Base-by-base conservation (phyloP, 1,284 basidiomycete genomes). In the Microbotryum saponariae region DNA sequence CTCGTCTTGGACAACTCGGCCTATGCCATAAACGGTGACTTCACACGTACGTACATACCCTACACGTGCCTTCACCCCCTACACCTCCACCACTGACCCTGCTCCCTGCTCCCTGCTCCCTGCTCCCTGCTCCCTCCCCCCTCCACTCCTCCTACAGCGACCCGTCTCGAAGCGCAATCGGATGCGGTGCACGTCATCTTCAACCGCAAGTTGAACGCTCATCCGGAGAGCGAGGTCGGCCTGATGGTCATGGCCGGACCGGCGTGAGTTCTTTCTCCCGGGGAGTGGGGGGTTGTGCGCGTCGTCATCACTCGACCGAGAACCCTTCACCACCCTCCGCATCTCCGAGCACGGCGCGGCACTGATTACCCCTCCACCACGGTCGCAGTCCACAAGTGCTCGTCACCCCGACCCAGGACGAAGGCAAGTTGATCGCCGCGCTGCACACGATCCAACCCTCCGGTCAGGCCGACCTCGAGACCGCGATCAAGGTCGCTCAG, bases 151-250 rank as follows among this genome's bases (percentile, higher is more conserved):
- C 18, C 31, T 16, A 31, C 58, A 68, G 69, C 71, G 2, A 70
- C 66, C 7, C 69, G 76, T 9, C 91, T 92, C 75, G 86, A 88
- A 58, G 90, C 93, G 1, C 94, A 97, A 77, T 78, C 86, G 18
- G 93, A 98, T 77, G 91, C 94, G 4, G 89, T 93, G 65, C 91
- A 85, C 66, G 84, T 87, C 61, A 82, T 97, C 72, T 96, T 97
- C 77, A 86, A 88, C 73, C 86, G 89, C 61, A 98, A 98, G 82
- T 88, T 88, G 67, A 87, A 91, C 75, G 86, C 89, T 47, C 96
- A 99, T 78, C 91, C 94, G 29, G 96, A 99, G 79, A 97, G 89
- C 77, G 91, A 91, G 18, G 92, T 97, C 58, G 94, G 94, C 7
- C 78, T 97, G 60, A 96, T 99, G 92, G 93, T 91, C 47, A 94